Evolutionary conservation across 495 filamentous ascomycete genomes (phyloP).

Genomic region (Aspergillus sclerotioniger): DNA sequence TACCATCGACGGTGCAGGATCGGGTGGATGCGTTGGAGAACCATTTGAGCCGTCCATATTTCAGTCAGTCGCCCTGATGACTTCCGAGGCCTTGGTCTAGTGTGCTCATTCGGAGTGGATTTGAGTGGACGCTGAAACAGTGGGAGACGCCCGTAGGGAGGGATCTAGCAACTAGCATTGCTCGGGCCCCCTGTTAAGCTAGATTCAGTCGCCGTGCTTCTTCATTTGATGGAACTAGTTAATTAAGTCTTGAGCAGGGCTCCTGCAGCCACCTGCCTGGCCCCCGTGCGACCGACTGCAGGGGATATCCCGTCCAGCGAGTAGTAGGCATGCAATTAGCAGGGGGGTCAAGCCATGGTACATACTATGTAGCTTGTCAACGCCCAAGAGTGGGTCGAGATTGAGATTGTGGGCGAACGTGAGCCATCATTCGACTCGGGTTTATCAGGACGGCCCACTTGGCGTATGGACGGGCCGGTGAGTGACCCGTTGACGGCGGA

Average conservation of each 20-base stretch:
- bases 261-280: no score
- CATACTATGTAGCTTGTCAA: no score
- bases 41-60: not conserved
- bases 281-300: no score
- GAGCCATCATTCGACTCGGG: not conserved
- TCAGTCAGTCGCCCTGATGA: not conserved
- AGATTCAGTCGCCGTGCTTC: no score
- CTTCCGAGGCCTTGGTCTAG: not conserved
- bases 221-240: no score
- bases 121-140: not conserved
- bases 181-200: no score
- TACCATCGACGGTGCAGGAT: not conserved
- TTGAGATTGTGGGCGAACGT: no score
- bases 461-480: not conserved
- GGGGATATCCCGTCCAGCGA: no score
- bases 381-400: no score
- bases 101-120: not conserved
- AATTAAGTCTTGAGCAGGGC: no score
- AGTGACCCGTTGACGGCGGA: not conserved
- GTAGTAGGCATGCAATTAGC: no score
- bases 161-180: not conserved
- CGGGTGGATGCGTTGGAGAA: not conserved
- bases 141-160: not conserved
- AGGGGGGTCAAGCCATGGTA: no score
- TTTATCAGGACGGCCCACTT: not conserved